Percentiles rank a stretch among this genome's conserved stretches.
Conservation (phyloP, 2,329 filamentous ascomycete species). For the Microascus cirrosus region DNA sequence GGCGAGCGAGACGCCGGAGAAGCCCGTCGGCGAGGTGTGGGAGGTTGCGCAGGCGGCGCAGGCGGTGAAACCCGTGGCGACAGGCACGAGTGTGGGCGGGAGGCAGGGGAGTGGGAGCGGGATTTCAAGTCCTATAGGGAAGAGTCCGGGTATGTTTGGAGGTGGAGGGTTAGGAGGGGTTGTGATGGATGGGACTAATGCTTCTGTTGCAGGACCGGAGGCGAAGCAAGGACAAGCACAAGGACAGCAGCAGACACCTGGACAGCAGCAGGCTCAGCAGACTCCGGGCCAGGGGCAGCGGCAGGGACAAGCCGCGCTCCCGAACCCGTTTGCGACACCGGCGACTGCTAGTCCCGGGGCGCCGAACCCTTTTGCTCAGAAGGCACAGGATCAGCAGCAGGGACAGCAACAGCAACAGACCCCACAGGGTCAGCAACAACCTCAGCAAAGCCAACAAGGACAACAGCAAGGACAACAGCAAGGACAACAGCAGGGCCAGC, state of each 20-base stretch:
- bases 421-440: constrained; percentile 7
- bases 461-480: constrained; percentile 8
- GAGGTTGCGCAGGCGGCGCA: constrained; percentile 54
- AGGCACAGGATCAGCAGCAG: constrained; percentile 7
- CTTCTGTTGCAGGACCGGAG: neutral
- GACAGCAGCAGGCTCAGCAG: neutral
- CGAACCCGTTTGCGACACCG: constrained; percentile 9
- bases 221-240: neutral
- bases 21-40: constrained; percentile 80
- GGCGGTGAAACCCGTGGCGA: constrained; percentile 5
- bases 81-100: neutral
- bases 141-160: constrained; percentile 5
- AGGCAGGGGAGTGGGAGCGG: constrained; percentile 3
- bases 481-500: neutral
- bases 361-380: constrained; percentile 19
- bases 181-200: neutral
- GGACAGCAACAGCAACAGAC: constrained; percentile 8
- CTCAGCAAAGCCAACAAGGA: constrained; percentile 9
- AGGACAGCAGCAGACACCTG: constrained; percentile 8
- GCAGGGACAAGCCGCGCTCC: constrained; percentile 3
- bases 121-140: constrained; percentile 2
- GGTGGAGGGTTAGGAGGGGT: neutral
- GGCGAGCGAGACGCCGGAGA: constrained; percentile 73
- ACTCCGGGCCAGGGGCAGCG: constrained; percentile 7
- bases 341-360: constrained; percentile 8